Percentiles rank a stretch among this genome's conserved stretches.
Evolutionary conservation across 2,329 filamentous ascomycete genomes (phyloP).

Genomic region (Penicillium verrucosum): DNA sequence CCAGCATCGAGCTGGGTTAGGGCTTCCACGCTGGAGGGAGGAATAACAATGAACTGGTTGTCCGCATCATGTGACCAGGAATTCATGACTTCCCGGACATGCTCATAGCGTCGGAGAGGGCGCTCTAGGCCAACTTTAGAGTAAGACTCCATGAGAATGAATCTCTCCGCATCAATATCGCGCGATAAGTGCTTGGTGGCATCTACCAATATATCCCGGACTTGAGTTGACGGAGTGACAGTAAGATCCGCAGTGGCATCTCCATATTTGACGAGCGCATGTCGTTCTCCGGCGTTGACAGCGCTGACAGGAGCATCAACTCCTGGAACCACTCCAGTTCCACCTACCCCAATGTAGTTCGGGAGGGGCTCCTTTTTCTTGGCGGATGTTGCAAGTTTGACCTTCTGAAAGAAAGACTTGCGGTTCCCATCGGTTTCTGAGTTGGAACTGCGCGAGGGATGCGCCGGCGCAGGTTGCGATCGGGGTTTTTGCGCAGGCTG

Average conservation of each 20-base stretch:
- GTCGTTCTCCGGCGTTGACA: constrained; percentile 73
- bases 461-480: not conserved
- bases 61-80: constrained; percentile 84
- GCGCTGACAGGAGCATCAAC: constrained; percentile 77
- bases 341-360: constrained; percentile 23
- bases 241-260: constrained; percentile 68
- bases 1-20: constrained; percentile 56
- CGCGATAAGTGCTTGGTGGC: constrained; percentile 63
- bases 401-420: constrained; percentile 31
- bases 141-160: constrained; percentile 76
- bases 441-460: not conserved
- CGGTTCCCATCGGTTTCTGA: constrained; percentile 20
- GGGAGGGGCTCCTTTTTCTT: constrained; percentile 14
- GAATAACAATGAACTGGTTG: constrained; percentile 68
- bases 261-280: constrained; percentile 69
- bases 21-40: constrained; percentile 53
- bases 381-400: constrained; percentile 21
- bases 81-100: constrained; percentile 81
- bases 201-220: constrained; percentile 67
- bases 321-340: constrained; percentile 44
- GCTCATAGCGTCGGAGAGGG: constrained; percentile 79
- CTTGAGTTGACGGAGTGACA: constrained; percentile 70
- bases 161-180: constrained; percentile 61
- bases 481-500: not conserved
- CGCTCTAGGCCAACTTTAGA: constrained; percentile 73